These are phyloP conservation scores for Thraustotheca clavata DNA, from an alignment of 352 stramenopile genomes.

Conservation along the genomic window DNA sequence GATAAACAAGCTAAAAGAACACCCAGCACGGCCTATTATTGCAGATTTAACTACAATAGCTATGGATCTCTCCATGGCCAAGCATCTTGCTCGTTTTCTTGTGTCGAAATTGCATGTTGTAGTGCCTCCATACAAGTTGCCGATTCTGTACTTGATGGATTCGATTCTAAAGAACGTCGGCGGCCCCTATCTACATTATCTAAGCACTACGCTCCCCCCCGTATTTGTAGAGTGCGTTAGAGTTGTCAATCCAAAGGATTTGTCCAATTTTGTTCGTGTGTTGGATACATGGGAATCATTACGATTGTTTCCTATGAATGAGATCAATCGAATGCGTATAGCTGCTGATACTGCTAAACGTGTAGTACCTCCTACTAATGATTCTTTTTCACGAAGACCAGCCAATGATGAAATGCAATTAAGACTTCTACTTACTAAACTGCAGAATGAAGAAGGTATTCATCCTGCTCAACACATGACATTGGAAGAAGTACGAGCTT, in stretches of 20 bases:
- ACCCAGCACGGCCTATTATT: conserved; percentile 85
- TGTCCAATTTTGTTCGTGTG: conserved; percentile 78
- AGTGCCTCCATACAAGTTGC: conserved; percentile 70
- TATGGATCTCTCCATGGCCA: conserved; percentile 58
- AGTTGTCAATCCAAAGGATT: conserved; percentile 58
- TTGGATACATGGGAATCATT: conserved; percentile 78
- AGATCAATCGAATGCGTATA: conserved; percentile 54
- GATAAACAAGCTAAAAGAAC: conserved; percentile 82
- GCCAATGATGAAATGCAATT: conserved; percentile 58
- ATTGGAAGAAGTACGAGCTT: conserved; percentile 75
- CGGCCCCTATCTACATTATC: conserved; percentile 57
- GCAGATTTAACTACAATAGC: conserved; percentile 82
- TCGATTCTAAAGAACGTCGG: conserved; percentile 86
- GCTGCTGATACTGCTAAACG: conserved; percentile 50
- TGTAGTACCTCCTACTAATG: conserved; percentile 35
- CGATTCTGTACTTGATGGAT: conserved; percentile 86
- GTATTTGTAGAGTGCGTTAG: conserved; percentile 81
- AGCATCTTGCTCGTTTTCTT: conserved; percentile 81
- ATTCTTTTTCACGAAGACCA: not conserved
- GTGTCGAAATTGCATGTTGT: conserved; percentile 86
- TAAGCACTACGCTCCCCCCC: conserved; percentile 60
- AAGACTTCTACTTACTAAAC: conserved; percentile 62
- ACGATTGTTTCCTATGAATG: conserved; percentile 42
- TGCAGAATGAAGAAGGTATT: conserved; percentile 84
- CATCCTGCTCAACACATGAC: conserved; percentile 80